Evolutionary conservation across 768 basidiomycete species (phyloP).

Genomic region (Phanerodontia chrysosporium): DNA sequence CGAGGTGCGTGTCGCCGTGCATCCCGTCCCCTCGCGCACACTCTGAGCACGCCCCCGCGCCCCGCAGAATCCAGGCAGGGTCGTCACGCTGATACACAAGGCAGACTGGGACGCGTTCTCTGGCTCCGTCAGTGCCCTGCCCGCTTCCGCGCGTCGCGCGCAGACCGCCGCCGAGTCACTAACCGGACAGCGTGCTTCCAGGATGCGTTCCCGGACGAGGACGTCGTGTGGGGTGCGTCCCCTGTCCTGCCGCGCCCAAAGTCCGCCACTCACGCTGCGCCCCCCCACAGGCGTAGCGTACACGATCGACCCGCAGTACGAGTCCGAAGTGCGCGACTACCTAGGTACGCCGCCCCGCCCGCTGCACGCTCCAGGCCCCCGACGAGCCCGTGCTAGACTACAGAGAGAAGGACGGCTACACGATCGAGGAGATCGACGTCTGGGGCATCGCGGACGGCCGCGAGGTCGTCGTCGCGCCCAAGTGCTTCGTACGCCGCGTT

Average conservation of each 20-base stretch:
- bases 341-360: slow-evolving; percentile 56
- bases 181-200: slow-evolving; percentile 22
- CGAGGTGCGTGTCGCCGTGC: slow-evolving; percentile 42
- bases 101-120: slow-evolving; percentile 84
- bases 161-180: no score
- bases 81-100: slow-evolving; percentile 86
- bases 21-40: not conserved
- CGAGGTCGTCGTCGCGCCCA: slow-evolving; percentile 52
- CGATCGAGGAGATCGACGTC: slow-evolving; percentile 72
- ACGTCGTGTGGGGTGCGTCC: slow-evolving; percentile 77
- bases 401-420: slow-evolving; percentile 91
- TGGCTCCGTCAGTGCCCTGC: slow-evolving; percentile 43
- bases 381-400: no score
- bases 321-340: slow-evolving; percentile 75
- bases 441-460: slow-evolving; percentile 52
- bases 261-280: not conserved
- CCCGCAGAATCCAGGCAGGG: slow-evolving; percentile 78
- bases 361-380: no score
- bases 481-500: slow-evolving; percentile 35
- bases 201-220: slow-evolving; percentile 69
- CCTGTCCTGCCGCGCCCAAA: not conserved
- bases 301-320: slow-evolving; percentile 76
- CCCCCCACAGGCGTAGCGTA: slow-evolving; percentile 76
- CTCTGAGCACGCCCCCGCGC: not conserved
- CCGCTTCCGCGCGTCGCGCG: no score